Percentiles rank a stretch among this genome's conserved stretches.
Evolutionary conservation across 108 stramenopile genomes (phyloP).

Genomic region (Pseudonitzschia delicatissima): DNA sequence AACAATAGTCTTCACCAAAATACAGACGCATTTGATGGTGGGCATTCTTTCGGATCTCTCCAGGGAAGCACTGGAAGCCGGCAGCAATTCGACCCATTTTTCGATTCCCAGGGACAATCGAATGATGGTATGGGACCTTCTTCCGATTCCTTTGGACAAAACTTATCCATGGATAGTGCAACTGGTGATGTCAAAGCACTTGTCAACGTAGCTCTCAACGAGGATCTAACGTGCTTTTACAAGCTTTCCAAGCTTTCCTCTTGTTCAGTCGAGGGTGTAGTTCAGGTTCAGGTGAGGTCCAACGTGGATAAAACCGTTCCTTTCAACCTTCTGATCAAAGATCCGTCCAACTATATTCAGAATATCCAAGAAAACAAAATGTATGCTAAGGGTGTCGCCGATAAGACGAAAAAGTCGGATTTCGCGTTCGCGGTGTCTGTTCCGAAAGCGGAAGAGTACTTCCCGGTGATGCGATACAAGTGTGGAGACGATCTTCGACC

Average conservation of each 20-base stretch:
- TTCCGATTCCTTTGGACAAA: not conserved
- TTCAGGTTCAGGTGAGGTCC: constrained; percentile 57
- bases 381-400: constrained; percentile 49
- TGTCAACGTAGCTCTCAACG: constrained; percentile 73
- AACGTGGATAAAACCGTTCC: constrained; percentile 40
- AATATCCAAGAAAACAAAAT: constrained; percentile 75
- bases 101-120: not conserved
- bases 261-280: constrained; percentile 72
- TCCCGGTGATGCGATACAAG: constrained; percentile 80
- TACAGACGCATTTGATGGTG: not conserved
- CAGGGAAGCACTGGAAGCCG: not conserved
- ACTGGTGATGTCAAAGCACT: constrained; percentile 8
- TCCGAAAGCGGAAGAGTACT: constrained; percentile 72
- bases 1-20: no score
- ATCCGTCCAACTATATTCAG: constrained; percentile 65
- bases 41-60: not conserved
- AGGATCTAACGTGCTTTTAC: constrained; percentile 86
- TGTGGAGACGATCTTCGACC: constrained; percentile 70
- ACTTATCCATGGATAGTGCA: constrained; percentile 14
- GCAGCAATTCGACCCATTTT: constrained; percentile 24
- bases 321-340: constrained; percentile 61
- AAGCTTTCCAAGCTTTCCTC: constrained; percentile 70
- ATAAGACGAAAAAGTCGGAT: constrained; percentile 23
- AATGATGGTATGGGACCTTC: not conserved
- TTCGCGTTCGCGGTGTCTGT: constrained; percentile 56